phyloP scores from a whole-genome alignment of 164 flowering plant species.

The Nymphaea colorata region DNA sequence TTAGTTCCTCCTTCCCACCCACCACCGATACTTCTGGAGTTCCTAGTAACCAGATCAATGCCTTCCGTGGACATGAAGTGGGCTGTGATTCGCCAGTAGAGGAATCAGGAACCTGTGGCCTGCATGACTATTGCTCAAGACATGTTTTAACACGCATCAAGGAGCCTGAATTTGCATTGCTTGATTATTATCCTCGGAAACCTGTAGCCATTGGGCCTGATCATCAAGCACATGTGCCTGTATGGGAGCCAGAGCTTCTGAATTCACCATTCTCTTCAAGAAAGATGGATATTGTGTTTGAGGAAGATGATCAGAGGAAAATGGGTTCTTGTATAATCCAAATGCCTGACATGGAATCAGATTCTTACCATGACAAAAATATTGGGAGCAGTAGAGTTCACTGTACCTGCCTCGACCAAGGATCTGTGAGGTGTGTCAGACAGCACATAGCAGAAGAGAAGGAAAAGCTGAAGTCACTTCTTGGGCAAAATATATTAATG shows the following conservation, averaged over 20 bases:
- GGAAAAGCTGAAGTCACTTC: conserved; percentile 21
- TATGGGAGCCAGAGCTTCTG: conserved; percentile 9
- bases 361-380: not conserved
- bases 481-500: conserved; percentile 36
- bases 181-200: conserved; percentile 5
- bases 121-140: not conserved
- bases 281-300: not conserved
- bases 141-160: not conserved
- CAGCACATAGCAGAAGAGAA: conserved; percentile 54
- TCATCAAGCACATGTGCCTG: conserved; percentile 38
- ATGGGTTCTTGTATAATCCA: conserved; percentile 50
- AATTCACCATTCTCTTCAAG: conserved; percentile 1
- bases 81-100: conserved; percentile 1
- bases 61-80: not conserved
- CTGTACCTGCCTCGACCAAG: conserved; percentile 47
- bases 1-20: not conserved
- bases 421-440: conserved; percentile 53
- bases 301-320: conserved; percentile 9
- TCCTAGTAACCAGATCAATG: not conserved
- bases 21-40: not conserved
- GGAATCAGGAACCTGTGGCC: not conserved
- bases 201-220: conserved; percentile 14
- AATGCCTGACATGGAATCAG: conserved; percentile 22
- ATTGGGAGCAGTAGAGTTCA: conserved; percentile 26
- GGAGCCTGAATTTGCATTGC: not conserved